Percentiles rank a stretch among this genome's conserved stretches.
Evolutionary conservation across 202 grass and related monocot genomes (phyloP).

Genomic region (Cymbopogon flexuosus): DNA sequence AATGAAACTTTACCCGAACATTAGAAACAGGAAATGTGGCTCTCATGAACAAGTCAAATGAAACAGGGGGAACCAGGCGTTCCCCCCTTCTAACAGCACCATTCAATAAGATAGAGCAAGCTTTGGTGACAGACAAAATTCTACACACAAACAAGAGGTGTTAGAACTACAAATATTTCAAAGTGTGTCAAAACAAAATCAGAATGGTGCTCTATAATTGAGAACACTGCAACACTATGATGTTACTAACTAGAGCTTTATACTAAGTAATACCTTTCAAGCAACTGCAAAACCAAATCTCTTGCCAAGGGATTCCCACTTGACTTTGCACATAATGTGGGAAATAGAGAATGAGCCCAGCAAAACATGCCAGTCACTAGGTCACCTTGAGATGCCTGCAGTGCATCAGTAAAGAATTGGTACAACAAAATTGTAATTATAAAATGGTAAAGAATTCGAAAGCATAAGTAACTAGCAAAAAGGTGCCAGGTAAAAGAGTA

Average conservation of each 20-base stretch:
- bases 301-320: conserved; percentile 72
- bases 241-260: conserved; percentile 10
- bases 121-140: conserved; percentile 66
- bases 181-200: neutral
- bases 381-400: conserved; percentile 88
- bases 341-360: conserved; percentile 94
- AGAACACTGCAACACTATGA: neutral
- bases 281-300: conserved; percentile 90
- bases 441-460: neutral
- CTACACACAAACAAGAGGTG: conserved; percentile 37
- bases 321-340: conserved; percentile 68
- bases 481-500: conserved; percentile 24
- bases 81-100: conserved; percentile 93
- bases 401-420: conserved; percentile 8
- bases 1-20: conserved; percentile 65
- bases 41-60: conserved; percentile 80
- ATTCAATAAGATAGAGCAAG: conserved; percentile 72
- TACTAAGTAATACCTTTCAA: conserved; percentile 59
- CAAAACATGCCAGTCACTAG: conserved; percentile 66
- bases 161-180: neutral
- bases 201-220: neutral
- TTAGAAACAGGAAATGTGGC: conserved; percentile 54
- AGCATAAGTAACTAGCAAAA: neutral
- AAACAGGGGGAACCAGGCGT: conserved; percentile 68
- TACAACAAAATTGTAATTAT: neutral